phyloP scores from a whole-genome alignment of 345 rosid genomes.

The Noccaea caerulescens region DNA sequence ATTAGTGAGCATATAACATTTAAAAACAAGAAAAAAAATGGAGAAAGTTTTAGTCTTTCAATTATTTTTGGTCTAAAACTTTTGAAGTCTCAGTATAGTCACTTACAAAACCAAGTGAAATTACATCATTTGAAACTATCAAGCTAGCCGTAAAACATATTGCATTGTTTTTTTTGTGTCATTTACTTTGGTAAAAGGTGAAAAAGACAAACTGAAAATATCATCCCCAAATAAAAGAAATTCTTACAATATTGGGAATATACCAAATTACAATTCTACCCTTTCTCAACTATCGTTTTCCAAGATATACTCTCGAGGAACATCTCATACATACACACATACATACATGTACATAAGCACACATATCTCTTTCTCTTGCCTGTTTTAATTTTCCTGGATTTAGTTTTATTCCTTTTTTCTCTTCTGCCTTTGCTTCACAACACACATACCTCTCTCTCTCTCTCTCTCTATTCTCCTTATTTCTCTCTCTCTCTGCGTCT shows the following conservation, averaged over 20 bases:
- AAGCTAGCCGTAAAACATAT: background rate
- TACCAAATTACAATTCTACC: background rate
- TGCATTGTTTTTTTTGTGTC: background rate
- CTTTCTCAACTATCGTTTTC: slow-evolving; percentile 62
- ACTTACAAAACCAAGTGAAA: background rate
- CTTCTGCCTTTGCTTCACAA: slow-evolving; percentile 45
- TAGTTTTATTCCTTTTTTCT: slow-evolving; percentile 43
- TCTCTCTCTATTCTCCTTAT: background rate
- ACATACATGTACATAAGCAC: slow-evolving; percentile 25
- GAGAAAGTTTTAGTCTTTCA: background rate
- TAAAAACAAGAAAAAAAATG: too few species aligned
- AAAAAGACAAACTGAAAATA: slow-evolving; percentile 15
- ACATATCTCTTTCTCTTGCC: slow-evolving; percentile 45
- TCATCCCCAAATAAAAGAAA: slow-evolving; percentile 15
- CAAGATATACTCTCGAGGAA: slow-evolving; percentile 72
- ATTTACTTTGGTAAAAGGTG: background rate
- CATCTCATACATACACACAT: slow-evolving; percentile 38
- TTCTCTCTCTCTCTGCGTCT: slow-evolving; percentile 39
- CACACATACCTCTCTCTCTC: slow-evolving; percentile 44
- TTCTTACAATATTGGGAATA: background rate
- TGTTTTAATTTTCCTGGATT: slow-evolving; percentile 39
- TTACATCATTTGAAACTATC: too few species aligned
- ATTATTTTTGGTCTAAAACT: background rate
- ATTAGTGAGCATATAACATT: too few species aligned
- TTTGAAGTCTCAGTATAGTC: background rate